Percentiles rank a stretch among this genome's conserved stretches.
phyloP scores from a whole-genome alignment of 768 basidiomycete species.

The Neoboletus subvelutipes region DNA sequence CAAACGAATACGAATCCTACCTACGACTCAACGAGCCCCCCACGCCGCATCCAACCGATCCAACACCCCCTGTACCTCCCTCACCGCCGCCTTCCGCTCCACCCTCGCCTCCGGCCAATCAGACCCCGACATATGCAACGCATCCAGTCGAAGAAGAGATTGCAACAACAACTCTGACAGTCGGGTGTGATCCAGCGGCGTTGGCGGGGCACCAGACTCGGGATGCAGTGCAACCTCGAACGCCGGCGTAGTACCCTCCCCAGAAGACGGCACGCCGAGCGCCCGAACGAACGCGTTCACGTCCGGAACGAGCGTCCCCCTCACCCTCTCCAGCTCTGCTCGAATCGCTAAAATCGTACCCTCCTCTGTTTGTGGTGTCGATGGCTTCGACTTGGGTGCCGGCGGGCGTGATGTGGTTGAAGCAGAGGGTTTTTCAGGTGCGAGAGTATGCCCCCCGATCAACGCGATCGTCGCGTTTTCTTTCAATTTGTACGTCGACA shows the following conservation, averaged over 20 bases:
- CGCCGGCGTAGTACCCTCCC: not conserved
- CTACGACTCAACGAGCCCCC: conserved; percentile 32
- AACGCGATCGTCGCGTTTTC: conserved; percentile 69
- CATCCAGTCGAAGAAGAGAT: conserved; percentile 83
- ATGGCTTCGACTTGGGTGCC: not conserved
- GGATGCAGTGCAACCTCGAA: not conserved
- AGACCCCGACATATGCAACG: conserved; percentile 60
- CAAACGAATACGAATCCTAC: not conserved
- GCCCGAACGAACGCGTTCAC: conserved; percentile 55
- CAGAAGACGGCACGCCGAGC: conserved; percentile 16
- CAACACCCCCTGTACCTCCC: conserved; percentile 77
- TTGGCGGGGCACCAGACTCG: not conserved
- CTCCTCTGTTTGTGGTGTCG: conserved; percentile 37
- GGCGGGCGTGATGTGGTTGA: not conserved
- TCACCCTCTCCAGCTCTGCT: conserved; percentile 48
- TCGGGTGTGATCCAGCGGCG: conserved; percentile 46
- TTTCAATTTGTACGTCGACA: conserved; percentile 74
- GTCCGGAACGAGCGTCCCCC: conserved; percentile 51
- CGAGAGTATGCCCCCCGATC: conserved; percentile 47
- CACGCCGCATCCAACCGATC: conserved; percentile 78
- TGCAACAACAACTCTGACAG: conserved; percentile 85
- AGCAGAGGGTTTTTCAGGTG: conserved; percentile 11
- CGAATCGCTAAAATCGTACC: conserved; percentile 35
- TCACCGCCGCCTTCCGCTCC: conserved; percentile 84
- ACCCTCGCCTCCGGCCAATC: conserved; percentile 78